Conservation (phyloP, 2,329 filamentous ascomycete species). For the Cercospora sesami region DNA sequence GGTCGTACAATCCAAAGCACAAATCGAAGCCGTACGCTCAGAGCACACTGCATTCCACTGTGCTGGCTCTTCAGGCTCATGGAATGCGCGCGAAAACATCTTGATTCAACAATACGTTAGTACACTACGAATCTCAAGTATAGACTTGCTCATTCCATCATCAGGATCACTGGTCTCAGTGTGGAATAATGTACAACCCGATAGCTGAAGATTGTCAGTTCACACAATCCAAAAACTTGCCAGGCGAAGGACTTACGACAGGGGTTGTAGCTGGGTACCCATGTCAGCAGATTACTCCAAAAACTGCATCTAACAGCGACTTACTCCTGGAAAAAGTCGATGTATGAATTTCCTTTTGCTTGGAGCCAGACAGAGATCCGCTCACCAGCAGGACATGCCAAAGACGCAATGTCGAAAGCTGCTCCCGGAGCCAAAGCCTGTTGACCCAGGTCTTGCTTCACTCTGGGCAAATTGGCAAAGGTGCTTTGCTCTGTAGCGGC, state of each 20-base stretch:
- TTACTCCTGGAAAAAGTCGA: constrained; percentile 27
- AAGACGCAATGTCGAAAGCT: constrained; percentile 22
- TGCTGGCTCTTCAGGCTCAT: neutral
- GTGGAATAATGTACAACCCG: constrained; percentile 7
- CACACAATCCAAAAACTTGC: neutral
- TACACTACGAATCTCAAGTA: neutral
- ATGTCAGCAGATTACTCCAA: neutral
- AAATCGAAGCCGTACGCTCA: neutral
- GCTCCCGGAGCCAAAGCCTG: constrained; percentile 22
- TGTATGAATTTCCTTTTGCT: constrained; percentile 16
- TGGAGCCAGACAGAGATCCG: constrained; percentile 21
- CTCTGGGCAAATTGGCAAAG: constrained; percentile 45
- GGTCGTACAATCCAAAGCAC: neutral
- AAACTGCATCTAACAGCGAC: constrained; percentile 24
- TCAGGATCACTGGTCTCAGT: neutral
- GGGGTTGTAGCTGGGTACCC: constrained; percentile 4
- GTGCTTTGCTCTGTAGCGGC: constrained; percentile 54
- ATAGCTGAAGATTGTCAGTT: constrained; percentile 7
- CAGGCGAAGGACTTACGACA: neutral
- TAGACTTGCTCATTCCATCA: neutral
- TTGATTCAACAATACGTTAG: neutral
- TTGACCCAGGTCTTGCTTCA: constrained; percentile 16
- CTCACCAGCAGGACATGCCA: constrained; percentile 24
- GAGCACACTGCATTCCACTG: neutral
- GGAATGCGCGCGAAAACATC: neutral